A percentile compares a stretch with the other conserved stretches of the same genome.
phyloP scores from a whole-genome alignment of 2,329 filamentous ascomycete genomes.

The Fusarium marasasianum region DNA sequence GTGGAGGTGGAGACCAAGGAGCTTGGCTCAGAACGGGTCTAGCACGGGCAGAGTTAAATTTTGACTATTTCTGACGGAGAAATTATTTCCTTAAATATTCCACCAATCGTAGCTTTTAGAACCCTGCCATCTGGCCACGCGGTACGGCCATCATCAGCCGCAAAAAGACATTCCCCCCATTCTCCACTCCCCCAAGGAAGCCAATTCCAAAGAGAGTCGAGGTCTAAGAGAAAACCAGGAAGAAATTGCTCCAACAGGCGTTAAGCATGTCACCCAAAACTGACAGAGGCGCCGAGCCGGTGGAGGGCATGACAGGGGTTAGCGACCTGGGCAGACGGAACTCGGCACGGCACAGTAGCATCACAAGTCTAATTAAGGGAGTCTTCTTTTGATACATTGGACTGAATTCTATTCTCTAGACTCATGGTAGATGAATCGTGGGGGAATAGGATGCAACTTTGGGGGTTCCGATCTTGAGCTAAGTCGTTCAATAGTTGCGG shows the following conservation, averaged over 20 bases:
- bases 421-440: slow-evolving; percentile 8
- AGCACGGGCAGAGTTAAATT: slow-evolving; percentile 16
- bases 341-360: slow-evolving; percentile 30
- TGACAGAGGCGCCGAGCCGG: slow-evolving; percentile 30
- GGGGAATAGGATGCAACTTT: slow-evolving; percentile 23
- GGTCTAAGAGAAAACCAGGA: not conserved
- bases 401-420: not conserved
- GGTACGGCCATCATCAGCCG: slow-evolving; percentile 19
- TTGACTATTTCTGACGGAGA: slow-evolving; percentile 10
- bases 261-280: slow-evolving; percentile 20
- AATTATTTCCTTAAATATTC: not conserved
- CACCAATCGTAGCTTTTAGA: slow-evolving; percentile 23
- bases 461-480: slow-evolving; percentile 18
- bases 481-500: slow-evolving; percentile 17
- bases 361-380: slow-evolving; percentile 4
- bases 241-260: slow-evolving; percentile 10
- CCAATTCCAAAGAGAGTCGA: slow-evolving; percentile 1
- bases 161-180: slow-evolving; percentile 18
- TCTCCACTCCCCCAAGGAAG: slow-evolving; percentile 26
- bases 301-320: slow-evolving; percentile 24
- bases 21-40: slow-evolving; percentile 11
- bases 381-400: not conserved
- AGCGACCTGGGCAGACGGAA: slow-evolving; percentile 28
- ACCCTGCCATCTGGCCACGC: slow-evolving; percentile 10
- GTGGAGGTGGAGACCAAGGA: slow-evolving; percentile 20